phyloP scores from a whole-genome alignment of 495 filamentous ascomycete species.

The Peziza echinospora region DNA sequence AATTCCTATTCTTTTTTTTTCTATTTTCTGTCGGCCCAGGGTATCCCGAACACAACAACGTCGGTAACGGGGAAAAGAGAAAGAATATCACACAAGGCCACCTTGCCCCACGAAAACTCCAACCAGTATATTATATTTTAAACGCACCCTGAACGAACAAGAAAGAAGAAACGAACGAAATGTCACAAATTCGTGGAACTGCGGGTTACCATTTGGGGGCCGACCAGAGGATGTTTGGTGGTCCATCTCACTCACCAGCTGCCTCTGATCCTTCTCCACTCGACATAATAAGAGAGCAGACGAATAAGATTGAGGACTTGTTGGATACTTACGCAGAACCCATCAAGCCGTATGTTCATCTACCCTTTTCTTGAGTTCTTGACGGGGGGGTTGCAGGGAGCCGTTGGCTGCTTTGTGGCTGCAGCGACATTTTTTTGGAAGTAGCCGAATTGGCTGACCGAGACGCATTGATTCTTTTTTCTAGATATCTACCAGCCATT shows the following conservation, averaged over 20 bases:
- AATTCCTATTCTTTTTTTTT: too few relatives aligned
- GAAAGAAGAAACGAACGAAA: too few relatives aligned
- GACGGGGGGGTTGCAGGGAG: neutral
- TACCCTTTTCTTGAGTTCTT: conserved; percentile 1
- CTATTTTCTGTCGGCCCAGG: too few relatives aligned
- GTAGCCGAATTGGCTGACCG: conserved; percentile 9
- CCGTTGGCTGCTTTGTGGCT: conserved; percentile 2
- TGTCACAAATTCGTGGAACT: conserved; percentile 93
- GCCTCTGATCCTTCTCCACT: conserved; percentile 36
- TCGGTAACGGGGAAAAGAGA: too few relatives aligned
- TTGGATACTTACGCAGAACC: conserved; percentile 77
- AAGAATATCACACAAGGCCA: too few relatives aligned
- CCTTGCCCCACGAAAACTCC: too few relatives aligned
- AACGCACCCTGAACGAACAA: too few relatives aligned
- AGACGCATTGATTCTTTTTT: conserved; percentile 8
- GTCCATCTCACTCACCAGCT: conserved; percentile 15
- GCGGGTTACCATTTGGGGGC: conserved; percentile 85
- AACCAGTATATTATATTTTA: too few relatives aligned
- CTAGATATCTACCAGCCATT: conserved; percentile 78
- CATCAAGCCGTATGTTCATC: conserved; percentile 69
- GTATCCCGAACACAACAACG: too few relatives aligned
- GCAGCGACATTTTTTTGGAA: neutral
- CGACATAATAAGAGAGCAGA: conserved; percentile 79
- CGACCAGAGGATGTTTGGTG: conserved; percentile 47
- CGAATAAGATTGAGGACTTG: conserved; percentile 92